phyloP scores from a whole-genome alignment of 768 basidiomycete species.

The Lentinula sp. region DNA sequence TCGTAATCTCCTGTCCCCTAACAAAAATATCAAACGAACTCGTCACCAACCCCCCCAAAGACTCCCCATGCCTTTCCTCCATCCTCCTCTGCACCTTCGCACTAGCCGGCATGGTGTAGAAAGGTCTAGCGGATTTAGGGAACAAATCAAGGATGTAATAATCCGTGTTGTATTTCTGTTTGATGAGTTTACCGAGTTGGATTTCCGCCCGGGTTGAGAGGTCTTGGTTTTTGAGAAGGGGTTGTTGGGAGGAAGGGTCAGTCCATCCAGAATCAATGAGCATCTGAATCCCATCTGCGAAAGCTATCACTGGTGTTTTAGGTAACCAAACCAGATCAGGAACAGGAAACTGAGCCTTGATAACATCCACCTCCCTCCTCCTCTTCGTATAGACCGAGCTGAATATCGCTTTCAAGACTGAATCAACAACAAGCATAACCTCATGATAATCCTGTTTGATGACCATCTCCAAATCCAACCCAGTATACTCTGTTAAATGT shows the following conservation, averaged over 20 bases:
- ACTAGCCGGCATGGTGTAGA: slow-evolving; percentile 50
- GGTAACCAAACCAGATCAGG: slow-evolving; percentile 49
- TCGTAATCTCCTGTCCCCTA: slow-evolving; percentile 49
- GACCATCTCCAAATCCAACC: slow-evolving; percentile 50
- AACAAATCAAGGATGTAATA: slow-evolving; percentile 56
- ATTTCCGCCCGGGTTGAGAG: slow-evolving; percentile 44
- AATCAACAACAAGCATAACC: background rate
- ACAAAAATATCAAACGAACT: slow-evolving; percentile 56
- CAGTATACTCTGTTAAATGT: slow-evolving; percentile 51
- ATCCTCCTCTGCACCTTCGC: no score
- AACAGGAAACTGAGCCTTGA: slow-evolving; percentile 40
- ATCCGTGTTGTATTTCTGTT: slow-evolving; percentile 45
- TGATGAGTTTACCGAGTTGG: slow-evolving; percentile 39
- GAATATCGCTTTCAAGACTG: background rate
- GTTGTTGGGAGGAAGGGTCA: no score
- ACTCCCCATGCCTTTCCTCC: background rate
- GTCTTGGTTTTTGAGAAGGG: slow-evolving; percentile 33
- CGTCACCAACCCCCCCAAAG: slow-evolving; percentile 20
- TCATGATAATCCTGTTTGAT: slow-evolving; percentile 45
- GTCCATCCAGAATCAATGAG: slow-evolving; percentile 34
- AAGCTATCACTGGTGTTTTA: slow-evolving; percentile 43
- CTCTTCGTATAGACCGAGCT: background rate
- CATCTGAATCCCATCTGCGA: slow-evolving; percentile 47
- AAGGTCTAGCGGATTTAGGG: slow-evolving; percentile 42
- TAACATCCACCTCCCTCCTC: background rate